Percentiles rank a stretch among this genome's conserved stretches.
Evolutionary conservation across 2,329 filamentous ascomycete genomes (phyloP).

Genomic region (Talaromyces sp.): DNA sequence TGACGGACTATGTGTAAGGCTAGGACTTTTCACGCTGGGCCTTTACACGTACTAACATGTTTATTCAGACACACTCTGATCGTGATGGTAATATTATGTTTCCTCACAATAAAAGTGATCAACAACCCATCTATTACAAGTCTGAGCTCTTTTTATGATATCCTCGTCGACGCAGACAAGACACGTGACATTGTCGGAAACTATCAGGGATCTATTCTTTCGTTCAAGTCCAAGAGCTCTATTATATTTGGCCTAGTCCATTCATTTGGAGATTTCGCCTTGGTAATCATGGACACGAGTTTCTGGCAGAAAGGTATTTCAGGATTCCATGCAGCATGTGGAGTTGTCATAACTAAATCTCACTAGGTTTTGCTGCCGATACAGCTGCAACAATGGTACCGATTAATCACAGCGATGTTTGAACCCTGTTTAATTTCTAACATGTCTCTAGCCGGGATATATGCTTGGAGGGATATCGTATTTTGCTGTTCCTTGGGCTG

Average conservation of each 20-base stretch:
- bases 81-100: slow-evolving; percentile 5
- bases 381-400: slow-evolving; percentile 9
- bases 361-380: slow-evolving; percentile 8
- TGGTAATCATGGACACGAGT: slow-evolving; percentile 12
- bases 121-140: slow-evolving; percentile 8
- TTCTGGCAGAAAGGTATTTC: slow-evolving; percentile 11
- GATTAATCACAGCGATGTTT: background rate
- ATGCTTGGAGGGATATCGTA: slow-evolving; percentile 9
- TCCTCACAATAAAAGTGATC: slow-evolving; percentile 7
- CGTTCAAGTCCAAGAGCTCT: slow-evolving; percentile 11
- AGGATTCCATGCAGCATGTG: background rate
- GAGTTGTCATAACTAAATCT: background rate
- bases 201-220: slow-evolving; percentile 7
- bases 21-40: background rate
- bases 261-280: slow-evolving; percentile 9
- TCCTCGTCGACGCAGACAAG: slow-evolving; percentile 4
- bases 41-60: background rate
- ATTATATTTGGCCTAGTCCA: slow-evolving; percentile 11
- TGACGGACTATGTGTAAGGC: slow-evolving; percentile 10
- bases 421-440: background rate
- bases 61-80: slow-evolving; percentile 8
- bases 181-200: slow-evolving; percentile 11
- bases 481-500: slow-evolving; percentile 9
- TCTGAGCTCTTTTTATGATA: slow-evolving; percentile 9
- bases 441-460: slow-evolving; percentile 5